Percentiles rank a stretch among this genome's conserved stretches.
These are phyloP conservation scores for Euphorbia celastroides DNA, from an alignment of 441 rosid species.

Conservation along the genomic window DNA sequence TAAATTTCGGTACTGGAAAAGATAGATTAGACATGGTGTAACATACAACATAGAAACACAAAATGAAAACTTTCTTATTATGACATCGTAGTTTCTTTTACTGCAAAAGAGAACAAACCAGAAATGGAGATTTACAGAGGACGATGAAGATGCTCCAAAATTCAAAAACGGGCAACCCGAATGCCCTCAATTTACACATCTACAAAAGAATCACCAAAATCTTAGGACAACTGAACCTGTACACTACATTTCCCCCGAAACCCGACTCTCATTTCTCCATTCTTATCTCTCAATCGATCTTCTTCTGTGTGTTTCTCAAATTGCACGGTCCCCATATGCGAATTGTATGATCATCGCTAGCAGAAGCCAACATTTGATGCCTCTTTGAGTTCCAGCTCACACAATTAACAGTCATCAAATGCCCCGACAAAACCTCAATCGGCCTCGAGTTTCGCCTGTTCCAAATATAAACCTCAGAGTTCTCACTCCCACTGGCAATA, in stretches of 20 bases:
- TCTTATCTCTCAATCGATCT: slow-evolving; percentile 9
- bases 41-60: too few species aligned
- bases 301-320: slow-evolving; percentile 20
- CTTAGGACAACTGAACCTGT: slow-evolving; percentile 15
- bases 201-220: slow-evolving; percentile 23
- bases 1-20: too few species aligned
- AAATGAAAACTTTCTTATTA: too few species aligned
- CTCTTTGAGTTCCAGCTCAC: slow-evolving; percentile 83
- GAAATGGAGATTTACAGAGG: slow-evolving; percentile 26
- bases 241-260: slow-evolving; percentile 14
- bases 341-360: slow-evolving; percentile 81
- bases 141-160: slow-evolving; percentile 21
- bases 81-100: too few species aligned
- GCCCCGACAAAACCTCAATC: slow-evolving; percentile 68
- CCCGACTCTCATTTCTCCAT: not conserved
- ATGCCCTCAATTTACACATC: slow-evolving; percentile 20
- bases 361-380: slow-evolving; percentile 82
- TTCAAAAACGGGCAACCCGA: slow-evolving; percentile 16
- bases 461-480: slow-evolving; percentile 86
- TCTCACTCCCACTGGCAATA: slow-evolving; percentile 92
- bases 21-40: too few species aligned
- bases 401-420: slow-evolving; percentile 70
- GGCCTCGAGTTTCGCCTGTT: slow-evolving; percentile 44
- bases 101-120: too few species aligned
- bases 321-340: slow-evolving; percentile 73